Percentiles rank a stretch among this genome's conserved stretches.
phyloP scores from a whole-genome alignment of 2,329 filamentous ascomycete species.

The Neopestalotiopsis sp. region DNA sequence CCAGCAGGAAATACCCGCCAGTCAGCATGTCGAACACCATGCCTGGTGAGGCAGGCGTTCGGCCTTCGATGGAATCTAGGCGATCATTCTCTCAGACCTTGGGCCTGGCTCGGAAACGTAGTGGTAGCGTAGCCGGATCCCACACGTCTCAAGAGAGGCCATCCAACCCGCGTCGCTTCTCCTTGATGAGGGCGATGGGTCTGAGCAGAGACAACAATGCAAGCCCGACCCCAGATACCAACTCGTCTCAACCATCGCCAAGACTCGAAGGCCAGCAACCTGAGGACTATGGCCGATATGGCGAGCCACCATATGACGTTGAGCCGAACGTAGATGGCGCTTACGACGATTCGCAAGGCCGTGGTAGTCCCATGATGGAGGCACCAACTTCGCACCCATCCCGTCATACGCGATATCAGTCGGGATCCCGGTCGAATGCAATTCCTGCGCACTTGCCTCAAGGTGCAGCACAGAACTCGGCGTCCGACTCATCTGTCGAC shows the following conservation, averaged over 20 bases:
- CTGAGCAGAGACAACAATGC: slow-evolving; percentile 60
- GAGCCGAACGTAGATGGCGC: slow-evolving; percentile 42
- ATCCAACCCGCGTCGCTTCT: slow-evolving; percentile 65
- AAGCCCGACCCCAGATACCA: slow-evolving; percentile 48
- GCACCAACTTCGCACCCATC: slow-evolving; percentile 38
- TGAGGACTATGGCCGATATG: slow-evolving; percentile 44
- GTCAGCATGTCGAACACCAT: slow-evolving; percentile 85
- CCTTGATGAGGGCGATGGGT: slow-evolving; percentile 71
- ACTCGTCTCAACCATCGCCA: slow-evolving; percentile 60
- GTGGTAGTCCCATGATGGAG: slow-evolving; percentile 30
- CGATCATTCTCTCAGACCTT: slow-evolving; percentile 68
- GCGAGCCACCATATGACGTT: slow-evolving; percentile 31
- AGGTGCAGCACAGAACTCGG: slow-evolving; percentile 53
- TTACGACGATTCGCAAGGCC: slow-evolving; percentile 42
- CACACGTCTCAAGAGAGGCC: slow-evolving; percentile 62
- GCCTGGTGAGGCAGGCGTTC: slow-evolving; percentile 54
- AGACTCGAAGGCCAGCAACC: slow-evolving; percentile 53
- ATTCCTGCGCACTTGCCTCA: slow-evolving; percentile 55
- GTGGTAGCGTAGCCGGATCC: slow-evolving; percentile 67
- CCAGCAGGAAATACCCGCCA: slow-evolving; percentile 79
- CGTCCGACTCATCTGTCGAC: slow-evolving; percentile 61
- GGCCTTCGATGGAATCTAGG: slow-evolving; percentile 76
- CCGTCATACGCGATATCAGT: slow-evolving; percentile 49
- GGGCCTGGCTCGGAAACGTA: slow-evolving; percentile 72
- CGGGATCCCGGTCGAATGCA: slow-evolving; percentile 48